Base-by-base conservation (phyloP, 345 rosid genomes). In the Eucalyptus tenuipes region DNA sequence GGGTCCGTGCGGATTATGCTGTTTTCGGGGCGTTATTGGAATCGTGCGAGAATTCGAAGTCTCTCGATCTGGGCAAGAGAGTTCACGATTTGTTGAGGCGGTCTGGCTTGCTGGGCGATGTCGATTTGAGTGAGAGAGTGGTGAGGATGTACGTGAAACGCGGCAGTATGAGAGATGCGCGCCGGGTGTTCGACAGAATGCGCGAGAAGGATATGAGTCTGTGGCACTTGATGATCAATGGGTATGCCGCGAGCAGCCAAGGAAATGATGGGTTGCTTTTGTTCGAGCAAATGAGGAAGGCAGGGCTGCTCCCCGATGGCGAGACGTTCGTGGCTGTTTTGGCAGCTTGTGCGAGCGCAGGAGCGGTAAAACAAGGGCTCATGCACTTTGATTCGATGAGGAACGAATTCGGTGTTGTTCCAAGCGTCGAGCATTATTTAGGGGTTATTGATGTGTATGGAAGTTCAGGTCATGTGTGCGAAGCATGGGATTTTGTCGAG, bases 181-280 rank as follows among this genome's bases (percentile, higher is more conserved):
- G 94, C 87, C 86, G 87, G 91, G 89, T 92, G 94, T 94, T 95
- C 66, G 97, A 94, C 88, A 92, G 88, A 94, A 92, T 95, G 94
- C 92, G 52, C n/a, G 89, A 91, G 4, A 91, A 91, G 64, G 90
- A 90, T 88, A 40, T 91, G 89, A 47, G 88, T 84, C 91, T 91
- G 42, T 94, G 94, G 95, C 88, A 91, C 86, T 84, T 92, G 90
- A 88, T 95, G 93, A 90, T 95, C 48, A 91, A 85, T 85, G 92
- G 90, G 64, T 94, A 92, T 57, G 94, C 96, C 13, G 88, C 6
- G 85, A 92, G 90, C 85, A 93, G 91, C 86, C 84, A 93, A 59
- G 94, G 95, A 9, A 87, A 52, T 33, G 89, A 91, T 27, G 96
- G 96, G 48, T 59, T 93, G 89, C 33, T 86, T 84, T 90, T 95